These are phyloP conservation scores for Theileria parva DNA, from an alignment of 169 alveolate species.

Conservation along the genomic window DNA sequence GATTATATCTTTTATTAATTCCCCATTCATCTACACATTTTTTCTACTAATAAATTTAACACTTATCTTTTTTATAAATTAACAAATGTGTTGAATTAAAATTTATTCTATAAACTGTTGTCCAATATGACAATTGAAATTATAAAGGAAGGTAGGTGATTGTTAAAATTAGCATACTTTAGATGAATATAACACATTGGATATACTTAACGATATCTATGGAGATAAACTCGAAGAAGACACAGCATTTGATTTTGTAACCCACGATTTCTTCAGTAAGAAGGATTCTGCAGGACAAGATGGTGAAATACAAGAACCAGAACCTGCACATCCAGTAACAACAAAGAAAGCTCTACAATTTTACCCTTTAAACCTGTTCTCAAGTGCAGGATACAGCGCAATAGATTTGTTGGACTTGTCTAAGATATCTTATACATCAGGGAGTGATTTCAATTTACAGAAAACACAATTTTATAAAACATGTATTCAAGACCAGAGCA, in stretches of 20 bases:
- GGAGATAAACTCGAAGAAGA: slow-evolving; percentile 17
- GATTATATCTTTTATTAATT: neutral
- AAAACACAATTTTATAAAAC: slow-evolving; percentile 26
- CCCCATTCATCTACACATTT: neutral
- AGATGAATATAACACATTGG: slow-evolving; percentile 16
- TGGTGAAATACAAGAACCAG: neutral
- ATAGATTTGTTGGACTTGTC: slow-evolving; percentile 45
- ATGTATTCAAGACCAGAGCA: slow-evolving; percentile 29
- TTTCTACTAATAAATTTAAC: neutral
- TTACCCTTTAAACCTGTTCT: slow-evolving; percentile 40
- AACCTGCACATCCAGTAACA: neutral
- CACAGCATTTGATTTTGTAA: slow-evolving; percentile 22
- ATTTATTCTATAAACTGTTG: neutral
- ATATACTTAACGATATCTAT: slow-evolving; percentile 33
- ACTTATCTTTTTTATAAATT: too few relatives aligned
- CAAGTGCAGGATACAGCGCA: slow-evolving; percentile 39
- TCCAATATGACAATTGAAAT: neutral
- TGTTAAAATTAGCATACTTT: neutral
- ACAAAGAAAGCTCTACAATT: neutral
- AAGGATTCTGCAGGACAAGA: neutral
- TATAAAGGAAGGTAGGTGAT: neutral
- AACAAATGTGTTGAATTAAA: neutral
- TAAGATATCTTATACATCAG: slow-evolving; percentile 35
- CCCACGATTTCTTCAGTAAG: neutral
- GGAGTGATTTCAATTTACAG: slow-evolving; percentile 25